Percentiles rank a stretch among this genome's conserved stretches.
These are phyloP conservation scores for Penicillium simplicissimum DNA, from an alignment of 495 filamentous ascomycete species.

Conservation along the genomic window DNA sequence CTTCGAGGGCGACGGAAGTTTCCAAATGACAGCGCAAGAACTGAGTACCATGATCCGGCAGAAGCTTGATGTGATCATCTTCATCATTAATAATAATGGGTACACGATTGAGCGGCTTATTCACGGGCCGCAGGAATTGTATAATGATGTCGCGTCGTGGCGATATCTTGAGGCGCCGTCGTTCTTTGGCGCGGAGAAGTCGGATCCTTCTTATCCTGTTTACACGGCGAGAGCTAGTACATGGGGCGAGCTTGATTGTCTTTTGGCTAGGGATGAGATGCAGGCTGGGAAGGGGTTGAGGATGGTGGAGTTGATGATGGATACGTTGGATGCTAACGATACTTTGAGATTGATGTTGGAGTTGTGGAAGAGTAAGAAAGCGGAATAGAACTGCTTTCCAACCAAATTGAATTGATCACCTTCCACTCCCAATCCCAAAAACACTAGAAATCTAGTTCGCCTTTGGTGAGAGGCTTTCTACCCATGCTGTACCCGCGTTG, in stretches of 20 bases:
- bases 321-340: conserved; percentile 8
- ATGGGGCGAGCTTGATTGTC: conserved; percentile 5
- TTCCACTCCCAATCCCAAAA: too few species aligned
- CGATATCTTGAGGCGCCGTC: conserved; percentile 8
- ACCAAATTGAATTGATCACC: not conserved
- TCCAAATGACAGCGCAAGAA: conserved; percentile 77
- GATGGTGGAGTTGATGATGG: conserved; percentile 15
- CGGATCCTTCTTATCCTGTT: conserved; percentile 1
- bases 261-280: not conserved
- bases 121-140: conserved; percentile 64
- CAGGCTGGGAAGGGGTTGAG: conserved; percentile 8
- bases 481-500: too few species aligned
- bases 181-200: conserved; percentile 1
- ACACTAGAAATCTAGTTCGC: too few species aligned
- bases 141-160: conserved; percentile 58
- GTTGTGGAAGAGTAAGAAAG: conserved; percentile 1
- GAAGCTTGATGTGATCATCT: conserved; percentile 66
- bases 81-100: conserved; percentile 72
- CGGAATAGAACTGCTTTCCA: not conserved
- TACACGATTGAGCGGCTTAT: conserved; percentile 73
- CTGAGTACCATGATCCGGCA: conserved; percentile 72
- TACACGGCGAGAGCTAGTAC: conserved; percentile 6
- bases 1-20: conserved; percentile 77
- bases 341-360: conserved; percentile 7
- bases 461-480: too few species aligned